Percentiles rank a stretch among this genome's conserved stretches.
phyloP scores from a whole-genome alignment of 2,329 filamentous ascomycete species.

The Neopestalotiopsis sp. region DNA sequence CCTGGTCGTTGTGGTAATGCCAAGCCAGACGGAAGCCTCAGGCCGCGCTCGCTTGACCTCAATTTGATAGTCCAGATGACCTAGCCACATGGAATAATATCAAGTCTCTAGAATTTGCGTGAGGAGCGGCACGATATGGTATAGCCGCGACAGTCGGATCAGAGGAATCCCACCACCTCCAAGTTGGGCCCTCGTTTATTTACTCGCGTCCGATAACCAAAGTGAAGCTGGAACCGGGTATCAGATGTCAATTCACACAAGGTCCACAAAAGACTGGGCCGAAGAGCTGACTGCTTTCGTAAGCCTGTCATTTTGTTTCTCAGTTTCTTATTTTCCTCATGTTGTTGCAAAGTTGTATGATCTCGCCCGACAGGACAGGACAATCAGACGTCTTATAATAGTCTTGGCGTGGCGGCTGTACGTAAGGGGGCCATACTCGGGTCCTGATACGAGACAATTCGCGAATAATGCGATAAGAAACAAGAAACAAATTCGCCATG shows the following conservation, averaged over 20 bases:
- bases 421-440: not conserved
- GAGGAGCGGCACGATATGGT: not conserved
- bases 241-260: not conserved
- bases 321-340: not conserved
- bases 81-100: not conserved
- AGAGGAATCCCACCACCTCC: not conserved
- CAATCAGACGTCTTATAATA: not conserved
- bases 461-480: not conserved
- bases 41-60: not conserved
- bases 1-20: not conserved
- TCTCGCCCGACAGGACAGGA: not conserved
- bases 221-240: not conserved
- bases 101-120: not conserved
- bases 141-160: not conserved
- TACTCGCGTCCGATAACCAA: not conserved
- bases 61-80: not conserved
- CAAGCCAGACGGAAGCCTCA: not conserved
- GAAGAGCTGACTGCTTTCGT: not conserved
- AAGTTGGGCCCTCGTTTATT: not conserved
- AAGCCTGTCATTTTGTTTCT: not conserved
- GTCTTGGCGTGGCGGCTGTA: not conserved
- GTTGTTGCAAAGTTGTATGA: not conserved
- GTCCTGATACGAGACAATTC: not conserved
- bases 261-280: not conserved
- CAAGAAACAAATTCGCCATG: too few relatives aligned